Evolutionary conservation across 1,284 basidiomycete species (phyloP).

Genomic region (Apiotrichum porosum): DNA sequence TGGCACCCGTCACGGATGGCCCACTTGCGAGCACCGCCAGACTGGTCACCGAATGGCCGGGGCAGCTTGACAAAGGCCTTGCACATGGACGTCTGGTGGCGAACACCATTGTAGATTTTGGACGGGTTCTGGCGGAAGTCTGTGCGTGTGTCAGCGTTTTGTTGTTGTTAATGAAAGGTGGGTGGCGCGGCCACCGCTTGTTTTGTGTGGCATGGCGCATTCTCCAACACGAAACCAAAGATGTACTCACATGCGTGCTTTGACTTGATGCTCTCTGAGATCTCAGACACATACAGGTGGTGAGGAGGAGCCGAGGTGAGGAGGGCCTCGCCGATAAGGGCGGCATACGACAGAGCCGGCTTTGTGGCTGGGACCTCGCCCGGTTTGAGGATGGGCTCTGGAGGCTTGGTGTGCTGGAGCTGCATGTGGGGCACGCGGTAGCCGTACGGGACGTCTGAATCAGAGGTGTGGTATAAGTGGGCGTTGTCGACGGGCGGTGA

Average conservation of each 20-base stretch:
- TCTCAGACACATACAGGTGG: conserved; percentile 46
- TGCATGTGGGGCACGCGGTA: background rate
- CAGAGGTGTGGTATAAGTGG: background rate
- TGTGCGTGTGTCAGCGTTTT: conserved; percentile 7
- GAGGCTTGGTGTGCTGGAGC: conserved; percentile 5
- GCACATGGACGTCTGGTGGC: conserved; percentile 48
- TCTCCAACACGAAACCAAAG: background rate
- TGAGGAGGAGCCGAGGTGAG: conserved; percentile 38
- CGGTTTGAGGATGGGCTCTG: conserved; percentile 41
- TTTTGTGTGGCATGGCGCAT: background rate
- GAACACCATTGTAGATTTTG: conserved; percentile 50
- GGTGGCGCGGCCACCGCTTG: background rate
- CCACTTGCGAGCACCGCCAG: conserved; percentile 47
- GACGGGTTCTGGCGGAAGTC: conserved; percentile 48
- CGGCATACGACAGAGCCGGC: conserved; percentile 44
- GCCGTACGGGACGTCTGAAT: background rate
- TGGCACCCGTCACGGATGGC: conserved; percentile 47
- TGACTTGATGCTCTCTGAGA: conserved; percentile 44
- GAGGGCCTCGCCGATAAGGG: conserved; percentile 46
- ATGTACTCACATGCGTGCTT: conserved; percentile 41
- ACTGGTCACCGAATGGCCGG: conserved; percentile 47
- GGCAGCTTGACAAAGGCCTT: conserved; percentile 48
- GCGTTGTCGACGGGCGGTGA: background rate
- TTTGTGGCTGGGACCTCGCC: conserved; percentile 39
- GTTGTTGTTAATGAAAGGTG: no score